Base-by-base conservation (phyloP, 2,329 filamentous ascomycete genomes). In the Calycina marina region DNA sequence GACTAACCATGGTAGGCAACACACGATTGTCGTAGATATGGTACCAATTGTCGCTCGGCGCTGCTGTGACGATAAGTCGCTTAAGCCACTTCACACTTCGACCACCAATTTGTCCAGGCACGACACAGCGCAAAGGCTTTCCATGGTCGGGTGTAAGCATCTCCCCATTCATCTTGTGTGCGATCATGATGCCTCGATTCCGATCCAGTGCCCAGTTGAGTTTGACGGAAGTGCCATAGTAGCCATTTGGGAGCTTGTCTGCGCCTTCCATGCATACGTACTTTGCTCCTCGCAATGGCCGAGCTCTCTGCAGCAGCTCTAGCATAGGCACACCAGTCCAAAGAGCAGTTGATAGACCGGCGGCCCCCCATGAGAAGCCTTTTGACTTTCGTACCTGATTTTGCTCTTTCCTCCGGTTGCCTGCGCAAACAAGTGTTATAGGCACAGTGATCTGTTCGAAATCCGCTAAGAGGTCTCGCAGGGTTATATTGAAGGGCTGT, bases 21-120 rank as follows among this genome's bases (percentile, higher is more conserved):
- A 94, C 84, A 37, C 84, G 65, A 51, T 94, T 94, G 53, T 94
- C 86, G 55, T 90, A 86, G 40, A 92, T 84, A 54, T 94, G 86
- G 48, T 93, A 93, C 83, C 84, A 93, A 50, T 92, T 93, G 40
- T 88, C 77, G 50, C 84, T 93, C 1, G 85, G 84, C 14, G 66
- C 62, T 6, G 75, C 69, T 0, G 84, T 88, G 31, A 94, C 55
- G 26, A 85, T 78, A 38, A 94, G 67, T 42, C 66, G 76, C 59
- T 77, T 88, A 37, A 94, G 53, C 86, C 86, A 94, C 56, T 94
- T 94, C 18, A 94, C 85, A 52, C 83, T 93, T 40, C 86, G 69
- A 1, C 85, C 86, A 18, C 86, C 86, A 40, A 94, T 93, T 54
- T 93, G 84, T 0, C 86, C 86, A 0, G 86, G 86, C 4, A 94